Evolutionary conservation across 2,329 filamentous ascomycete species (phyloP), one percentile per base, ranked within the genome.

Genomic region (Trichoderma sp.): DNA sequence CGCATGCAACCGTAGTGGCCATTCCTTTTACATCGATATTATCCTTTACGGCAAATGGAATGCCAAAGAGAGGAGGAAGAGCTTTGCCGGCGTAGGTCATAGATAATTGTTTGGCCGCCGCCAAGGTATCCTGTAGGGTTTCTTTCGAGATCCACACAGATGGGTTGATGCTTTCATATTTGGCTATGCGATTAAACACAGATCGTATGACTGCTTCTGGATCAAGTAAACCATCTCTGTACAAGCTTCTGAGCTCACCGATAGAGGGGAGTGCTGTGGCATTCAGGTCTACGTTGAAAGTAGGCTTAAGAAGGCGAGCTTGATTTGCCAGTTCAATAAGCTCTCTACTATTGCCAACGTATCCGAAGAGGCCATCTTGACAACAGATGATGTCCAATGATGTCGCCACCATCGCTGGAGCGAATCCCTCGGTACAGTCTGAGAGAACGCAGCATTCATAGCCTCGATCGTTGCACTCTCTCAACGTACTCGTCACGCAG

Each of bases 1-100:
- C 61, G 65, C n/a, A 71, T 70, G 50, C 71, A 68, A 15, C 56
- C 59, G 12, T 72, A 2, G 71, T 72, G 1, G 65, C 60, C 5
- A 70, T 2, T 4, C 68, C 67, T 5, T 58, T 37, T 22, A 72
- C 19, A 52, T 72, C 71, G 64, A 72, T 72, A 42, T 72, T 72
- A 63, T 72, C 71, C 34, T 72, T 72, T 19, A 63, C 67, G 42
- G 71, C 71, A 50, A 72, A 69, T n/a, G 71, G 71, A 5, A 72
- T 67, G 2, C 71, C 71, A 19, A 70, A 71, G 15, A 72, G 69
- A 22, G 71, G 71, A 12, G 70, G 68, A 17, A 71, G 53, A 4
- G 67, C 5, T 5, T 60, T 53, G 2, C 71, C 70, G 6, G 25
- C 25, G 29, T 56, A 64, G 13, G n/a, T n/a, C 19, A 50, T 19